phyloP scores from a whole-genome alignment of 1,284 basidiomycete genomes.

The Ceratobasidium sp. region DNA sequence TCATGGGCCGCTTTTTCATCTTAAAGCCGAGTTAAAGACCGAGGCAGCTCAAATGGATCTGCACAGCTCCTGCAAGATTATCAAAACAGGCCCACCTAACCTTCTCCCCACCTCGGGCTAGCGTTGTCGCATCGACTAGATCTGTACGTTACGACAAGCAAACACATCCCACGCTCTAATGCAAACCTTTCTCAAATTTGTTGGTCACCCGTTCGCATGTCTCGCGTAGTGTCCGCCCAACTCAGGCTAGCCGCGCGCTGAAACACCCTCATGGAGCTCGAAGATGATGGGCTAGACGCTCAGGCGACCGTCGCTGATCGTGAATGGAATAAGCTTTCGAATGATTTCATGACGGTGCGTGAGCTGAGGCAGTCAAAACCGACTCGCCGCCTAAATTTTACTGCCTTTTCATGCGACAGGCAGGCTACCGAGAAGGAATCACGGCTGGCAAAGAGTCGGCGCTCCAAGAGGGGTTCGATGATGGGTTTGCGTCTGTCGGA shows the following conservation, averaged over 20 bases:
- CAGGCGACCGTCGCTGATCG: slow-evolving; percentile 37
- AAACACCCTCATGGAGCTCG: slow-evolving; percentile 42
- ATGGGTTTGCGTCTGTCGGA: slow-evolving; percentile 76
- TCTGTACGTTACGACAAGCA: slow-evolving; percentile 6
- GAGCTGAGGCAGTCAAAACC: background rate
- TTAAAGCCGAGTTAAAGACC: background rate
- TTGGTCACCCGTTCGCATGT: background rate
- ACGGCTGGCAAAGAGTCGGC: slow-evolving; percentile 83
- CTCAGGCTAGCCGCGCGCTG: slow-evolving; percentile 11
- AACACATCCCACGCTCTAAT: background rate
- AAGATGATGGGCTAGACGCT: slow-evolving; percentile 32
- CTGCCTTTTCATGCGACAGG: slow-evolving; percentile 59
- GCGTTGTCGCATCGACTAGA: background rate
- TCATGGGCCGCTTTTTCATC: too few species aligned
- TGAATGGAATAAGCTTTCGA: slow-evolving; percentile 48
- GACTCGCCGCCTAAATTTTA: background rate
- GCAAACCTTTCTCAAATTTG: background rate
- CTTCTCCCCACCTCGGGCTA: background rate
- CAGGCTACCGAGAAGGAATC: slow-evolving; percentile 89
- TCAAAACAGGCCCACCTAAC: background rate
- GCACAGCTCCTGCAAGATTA: background rate
- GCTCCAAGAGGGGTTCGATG: slow-evolving; percentile 84
- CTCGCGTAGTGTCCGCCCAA: background rate
- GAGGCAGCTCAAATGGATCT: background rate
- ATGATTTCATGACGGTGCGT: slow-evolving; percentile 46